phyloP scores from a whole-genome alignment of 78 protist species.

The Dictyostelium intermedium region DNA sequence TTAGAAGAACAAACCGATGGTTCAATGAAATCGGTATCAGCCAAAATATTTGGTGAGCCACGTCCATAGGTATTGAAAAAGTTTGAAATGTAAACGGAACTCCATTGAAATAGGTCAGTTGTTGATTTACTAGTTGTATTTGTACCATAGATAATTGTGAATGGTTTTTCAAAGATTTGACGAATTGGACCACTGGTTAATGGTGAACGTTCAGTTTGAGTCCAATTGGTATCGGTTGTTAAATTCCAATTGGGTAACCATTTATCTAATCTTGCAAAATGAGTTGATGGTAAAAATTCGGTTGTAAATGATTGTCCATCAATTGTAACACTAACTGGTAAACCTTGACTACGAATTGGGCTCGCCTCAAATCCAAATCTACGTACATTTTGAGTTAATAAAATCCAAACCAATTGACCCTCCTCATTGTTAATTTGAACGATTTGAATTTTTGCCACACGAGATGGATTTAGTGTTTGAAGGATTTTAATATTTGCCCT shows the following conservation, averaged over 20 bases:
- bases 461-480: background rate
- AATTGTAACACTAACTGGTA: background rate
- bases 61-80: slow-evolving; percentile 45
- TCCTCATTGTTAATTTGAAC: background rate
- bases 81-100: slow-evolving; percentile 27
- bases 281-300: background rate
- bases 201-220: slow-evolving; percentile 12
- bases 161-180: slow-evolving; percentile 52
- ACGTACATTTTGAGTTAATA: slow-evolving; percentile 48
- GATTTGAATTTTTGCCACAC: slow-evolving; percentile 18
- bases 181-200: slow-evolving; percentile 46
- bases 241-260: background rate
- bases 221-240: slow-evolving; percentile 12
- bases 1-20: background rate
- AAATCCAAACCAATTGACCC: slow-evolving; percentile 4
- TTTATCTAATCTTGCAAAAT: background rate
- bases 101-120: background rate
- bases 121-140: background rate
- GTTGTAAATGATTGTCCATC: background rate
- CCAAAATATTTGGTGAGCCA: slow-evolving; percentile 22
- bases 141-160: slow-evolving; percentile 35
- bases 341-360: background rate
- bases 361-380: slow-evolving; percentile 13
- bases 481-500: slow-evolving; percentile 33
- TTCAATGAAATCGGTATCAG: slow-evolving; percentile 15